A percentile compares a stretch with the other conserved stretches of the same genome.
Evolutionary conservation across 495 filamentous ascomycete species (phyloP).

Genomic region (Neurospora cerealis): DNA sequence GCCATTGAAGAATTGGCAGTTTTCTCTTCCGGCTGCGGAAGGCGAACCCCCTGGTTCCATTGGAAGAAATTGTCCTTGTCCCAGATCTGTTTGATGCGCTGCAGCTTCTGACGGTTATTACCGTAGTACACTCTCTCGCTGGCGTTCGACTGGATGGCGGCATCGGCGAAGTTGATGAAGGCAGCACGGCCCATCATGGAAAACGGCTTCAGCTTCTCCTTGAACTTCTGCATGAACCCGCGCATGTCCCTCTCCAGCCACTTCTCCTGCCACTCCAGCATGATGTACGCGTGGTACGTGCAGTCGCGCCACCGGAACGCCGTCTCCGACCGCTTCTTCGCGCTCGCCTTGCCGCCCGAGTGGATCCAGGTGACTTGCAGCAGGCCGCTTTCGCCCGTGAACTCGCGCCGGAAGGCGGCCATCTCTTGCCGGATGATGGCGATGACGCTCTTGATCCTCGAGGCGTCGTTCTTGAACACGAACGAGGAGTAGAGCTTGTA

Average conservation of each 20-base stretch:
- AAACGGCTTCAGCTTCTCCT: constrained; percentile 9
- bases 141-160: not conserved
- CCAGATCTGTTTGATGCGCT: not conserved
- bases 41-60: constrained; percentile 4
- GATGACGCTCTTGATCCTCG: not conserved
- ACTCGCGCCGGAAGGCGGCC: not conserved
- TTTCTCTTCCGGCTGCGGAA: constrained; percentile 1
- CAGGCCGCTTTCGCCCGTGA: not conserved
- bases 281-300: constrained; percentile 16
- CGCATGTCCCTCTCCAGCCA: constrained; percentile 19
- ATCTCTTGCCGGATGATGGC: not conserved
- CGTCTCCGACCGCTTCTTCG: not conserved
- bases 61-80: not conserved
- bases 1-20: not conserved
- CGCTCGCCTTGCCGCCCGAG: constrained; percentile 3
- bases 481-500: constrained; percentile 14
- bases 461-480: not conserved
- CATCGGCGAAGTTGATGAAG: not conserved
- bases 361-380: constrained; percentile 3
- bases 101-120: not conserved
- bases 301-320: constrained; percentile 19
- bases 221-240: constrained; percentile 8
- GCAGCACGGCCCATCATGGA: not conserved
- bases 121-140: not conserved
- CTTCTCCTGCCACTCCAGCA: constrained; percentile 20